Evolutionary conservation across 148 eudicot species (phyloP), one percentile per base, ranked within the genome.

Genomic region (Nepenthes gracilis): DNA sequence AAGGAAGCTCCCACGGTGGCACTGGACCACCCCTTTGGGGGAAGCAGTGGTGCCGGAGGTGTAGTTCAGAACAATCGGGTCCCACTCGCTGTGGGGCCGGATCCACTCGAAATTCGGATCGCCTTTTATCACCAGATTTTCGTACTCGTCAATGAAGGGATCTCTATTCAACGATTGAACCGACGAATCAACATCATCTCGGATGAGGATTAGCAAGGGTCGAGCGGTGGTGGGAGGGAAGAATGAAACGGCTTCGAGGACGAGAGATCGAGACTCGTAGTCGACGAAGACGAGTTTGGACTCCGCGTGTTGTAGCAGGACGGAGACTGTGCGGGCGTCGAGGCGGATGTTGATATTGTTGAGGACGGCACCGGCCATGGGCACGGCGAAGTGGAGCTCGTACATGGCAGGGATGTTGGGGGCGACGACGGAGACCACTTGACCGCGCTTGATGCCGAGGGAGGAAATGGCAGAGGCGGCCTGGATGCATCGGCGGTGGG

Each of bases 331-430:
- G 47, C 67, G 80, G 35, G 81, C 58, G 55, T 82, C 75, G 33
- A 82, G 83, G 14, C 86, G 83, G 55, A 77, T 82, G 33, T 82
- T 82, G 52, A 82, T 56, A 66, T 64, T 73, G 54, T 82, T 82
- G 45, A 82, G 77, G 4, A 79, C 37, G 0, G 83, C 77, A 13
- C 86, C 94, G 14, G 86, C 49, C 87, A 85, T 83, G 4, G 94
- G 94, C 9, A 83, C 77, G 13, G 90, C 87, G 54, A 86, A 89
- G 14, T 86, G 90, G 53, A 86, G 83, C 70, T 89, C 94, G 61
- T 77, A 84, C 60, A 75, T 68, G 36, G 97, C 94, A 0, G 94
- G 97, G 12, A 74, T 65, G 53, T 89, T 89, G 1, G 94, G 94
- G 35, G 90, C 87, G 34, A 89, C n/a, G 12, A 84, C 81, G 32